Base-by-base conservation (phyloP, 2,329 filamentous ascomycete species). In the Ceratocystis papillata region DNA sequence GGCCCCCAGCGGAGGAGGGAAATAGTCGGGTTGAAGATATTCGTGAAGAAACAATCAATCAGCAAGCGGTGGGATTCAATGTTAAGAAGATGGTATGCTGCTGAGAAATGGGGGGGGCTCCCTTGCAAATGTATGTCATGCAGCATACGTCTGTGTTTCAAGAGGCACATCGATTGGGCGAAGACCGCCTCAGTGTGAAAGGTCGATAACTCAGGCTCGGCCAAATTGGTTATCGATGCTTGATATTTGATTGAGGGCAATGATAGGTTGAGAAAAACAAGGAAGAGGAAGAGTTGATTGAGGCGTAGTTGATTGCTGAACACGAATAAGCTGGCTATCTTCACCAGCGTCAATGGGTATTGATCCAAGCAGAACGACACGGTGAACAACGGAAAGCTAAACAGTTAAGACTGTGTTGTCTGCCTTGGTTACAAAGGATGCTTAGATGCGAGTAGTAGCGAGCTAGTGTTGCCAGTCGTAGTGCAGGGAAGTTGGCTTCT, bases 401-500 rank as follows among this genome's bases (percentile, higher is more conserved):
- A 20, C 48, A 25, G n/a, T 22, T 22, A 50, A 25, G 48, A 20
- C 48, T 25, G 6, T 20, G 3, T 5, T 25, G 48, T 28, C 22
- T 53, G 48, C 8, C 20, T 15, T 53, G 48, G 22, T 53, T 41
- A 25, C 48, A 53, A 28, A 28, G 22, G 22, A 53, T 53, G 48
- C 48, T 53, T 53, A 28, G 15, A 53, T 25, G 48, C 30, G 55
- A 37, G 25, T 59, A n/a, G 30, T 59, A 30, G 28, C 37, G 37
- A 41, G 37, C 37, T 41, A 41, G 37, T 41, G 37, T 28, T n/a
- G 28, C 12, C 7, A 20, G 28, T 10, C 8, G 55, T 59, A n/a
- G 28, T 59, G 28, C 55, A 37, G 22, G 48, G 48, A 53, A 30
- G 55, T 59, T 59, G 28, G 28, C 55, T 30, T 59, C 55, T 59